Evolutionary conservation across 768 basidiomycete genomes (phyloP), one percentile per base, ranked within the genome.

Genomic region (Ramaria rubella): DNA sequence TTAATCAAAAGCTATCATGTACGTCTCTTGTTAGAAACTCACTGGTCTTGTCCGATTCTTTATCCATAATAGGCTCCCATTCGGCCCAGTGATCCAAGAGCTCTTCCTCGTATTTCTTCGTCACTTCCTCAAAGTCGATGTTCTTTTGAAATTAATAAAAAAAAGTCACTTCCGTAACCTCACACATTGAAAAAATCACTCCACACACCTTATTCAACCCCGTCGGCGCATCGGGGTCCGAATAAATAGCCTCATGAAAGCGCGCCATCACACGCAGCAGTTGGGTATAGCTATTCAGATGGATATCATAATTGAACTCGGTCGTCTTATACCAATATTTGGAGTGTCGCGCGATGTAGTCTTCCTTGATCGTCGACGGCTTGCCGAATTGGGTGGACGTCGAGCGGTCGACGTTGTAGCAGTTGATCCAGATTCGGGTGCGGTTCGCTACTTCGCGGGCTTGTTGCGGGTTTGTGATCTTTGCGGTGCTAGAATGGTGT

Each of bases 341-440:
- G 49, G 51, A 40, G 31, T 42, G 57, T 7, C 49, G 40, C 58
- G 85, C 85, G 67, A 88, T 93, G 70, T 90, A 89, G 6, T 77
- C 75, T 61, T 86, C 81, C 59, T 76, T 76, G 66, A 96, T 85
- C 44, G 89, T 90, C 17, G 89, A 83, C 0, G 83, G 80, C 70
- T 92, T 92, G 55, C 94, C 94, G 69, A 94, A 92, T 68, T 94
- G 87, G 17, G 84, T 86, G 4, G 89, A 85, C 7, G 88, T 86
- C 5, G 91, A 94, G 23, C 91, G 85, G 68, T 97, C 94, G 40
- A 95, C 73, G 69, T 94, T 91, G 72, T 87, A 90, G 69, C 90
- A 94, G 66, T 86, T 88, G 57, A 95, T 71, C 93, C 93, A 97
- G 5, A 88, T 80, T 21, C 93, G 82, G 52, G 91, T 90, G 40